Evolutionary conservation across 352 stramenopile species (phyloP), one percentile per base, ranked within the genome.

Genomic region (Bremia lactucae): DNA sequence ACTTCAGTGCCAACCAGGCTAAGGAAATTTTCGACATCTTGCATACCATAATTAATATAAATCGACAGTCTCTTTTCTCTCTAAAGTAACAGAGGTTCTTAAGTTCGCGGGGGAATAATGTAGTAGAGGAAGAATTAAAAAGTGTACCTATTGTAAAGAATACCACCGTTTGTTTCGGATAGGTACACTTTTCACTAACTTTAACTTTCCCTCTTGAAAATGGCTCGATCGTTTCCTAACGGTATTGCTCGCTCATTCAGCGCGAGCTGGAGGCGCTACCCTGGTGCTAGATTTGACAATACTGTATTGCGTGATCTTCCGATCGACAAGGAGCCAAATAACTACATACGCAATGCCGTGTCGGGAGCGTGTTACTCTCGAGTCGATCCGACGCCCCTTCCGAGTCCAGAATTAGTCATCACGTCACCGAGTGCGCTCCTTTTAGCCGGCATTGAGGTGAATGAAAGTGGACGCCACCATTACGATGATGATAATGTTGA

Each of bases 311-410:
- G 72, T 4, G 68, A 75, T 21, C 55, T 89, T 37, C 71, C 76
- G 2, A 40, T 89, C 10, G 76, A 87, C 40, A 21, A 49, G 1
- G 69, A 82, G 46, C 41, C 56, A 10, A 46, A 67, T 29, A 76
- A 80, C 52, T 61, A 60, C 15, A 67, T 85, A 47, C 71, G 73
- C 4, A 60, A 42, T 26, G 52, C 55, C 28, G 71, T 87, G 11
- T 38, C 48, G 1, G 55, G 68, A 19, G 74, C 76, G 2, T 83
- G 66, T 55, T 90, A 83, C 48, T 77, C 74, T 29, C 69, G 63
- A 10, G 61, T 88, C 21, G 18, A 56, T 36, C 74, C 76, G 23
- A 87, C 72, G 9, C 68, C 73, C 2, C 67, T 90, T 6, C 46
- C 53, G 10, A 69, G 52, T 34, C 78, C 76, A 7, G 49, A 82